phyloP scores from a whole-genome alignment of 106 monocot genomes.

The Dendrobium officinale region DNA sequence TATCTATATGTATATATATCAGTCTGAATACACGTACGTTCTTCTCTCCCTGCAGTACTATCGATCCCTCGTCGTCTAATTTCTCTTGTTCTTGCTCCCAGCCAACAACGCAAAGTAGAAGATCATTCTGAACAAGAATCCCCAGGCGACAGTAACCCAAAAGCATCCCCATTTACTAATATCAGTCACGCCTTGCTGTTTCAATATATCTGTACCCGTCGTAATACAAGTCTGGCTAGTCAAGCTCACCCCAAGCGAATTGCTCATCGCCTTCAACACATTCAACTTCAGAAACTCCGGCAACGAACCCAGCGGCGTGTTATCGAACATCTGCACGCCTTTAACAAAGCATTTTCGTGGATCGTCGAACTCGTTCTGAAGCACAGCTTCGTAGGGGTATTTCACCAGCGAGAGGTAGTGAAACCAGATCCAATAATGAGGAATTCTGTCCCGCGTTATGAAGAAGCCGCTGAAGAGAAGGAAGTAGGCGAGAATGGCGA shows the following conservation, averaged over 20 bases:
- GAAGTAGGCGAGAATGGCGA: slow-evolving; percentile 76
- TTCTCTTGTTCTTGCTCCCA: slow-evolving; percentile 85
- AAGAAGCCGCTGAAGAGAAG: slow-evolving; percentile 94
- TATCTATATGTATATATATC: too few relatives aligned
- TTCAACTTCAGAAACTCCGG: slow-evolving; percentile 36
- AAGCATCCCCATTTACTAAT: slow-evolving; percentile 72
- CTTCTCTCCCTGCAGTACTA: too few relatives aligned
- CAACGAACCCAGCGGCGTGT: slow-evolving; percentile 52
- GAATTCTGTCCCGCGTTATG: slow-evolving; percentile 74
- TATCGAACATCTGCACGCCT: slow-evolving; percentile 83
- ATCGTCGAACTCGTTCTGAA: slow-evolving; percentile 81
- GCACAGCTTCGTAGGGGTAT: slow-evolving; percentile 89
- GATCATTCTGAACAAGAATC: slow-evolving; percentile 76
- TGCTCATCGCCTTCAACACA: slow-evolving; percentile 48
- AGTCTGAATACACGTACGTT: too few relatives aligned
- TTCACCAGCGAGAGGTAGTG: slow-evolving; percentile 90
- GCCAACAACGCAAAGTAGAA: slow-evolving; percentile 74
- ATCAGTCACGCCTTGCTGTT: slow-evolving; percentile 54
- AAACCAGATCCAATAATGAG: slow-evolving; percentile 89
- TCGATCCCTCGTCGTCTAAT: slow-evolving; percentile 7
- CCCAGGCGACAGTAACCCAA: slow-evolving; percentile 73
- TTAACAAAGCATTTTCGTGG: slow-evolving; percentile 52
- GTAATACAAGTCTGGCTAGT: slow-evolving; percentile 40
- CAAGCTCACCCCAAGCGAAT: slow-evolving; percentile 34
- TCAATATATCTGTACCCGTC: slow-evolving; percentile 49